phyloP scores from a whole-genome alignment of 2,329 filamentous ascomycete genomes.

The Sarocladium kiliense region DNA sequence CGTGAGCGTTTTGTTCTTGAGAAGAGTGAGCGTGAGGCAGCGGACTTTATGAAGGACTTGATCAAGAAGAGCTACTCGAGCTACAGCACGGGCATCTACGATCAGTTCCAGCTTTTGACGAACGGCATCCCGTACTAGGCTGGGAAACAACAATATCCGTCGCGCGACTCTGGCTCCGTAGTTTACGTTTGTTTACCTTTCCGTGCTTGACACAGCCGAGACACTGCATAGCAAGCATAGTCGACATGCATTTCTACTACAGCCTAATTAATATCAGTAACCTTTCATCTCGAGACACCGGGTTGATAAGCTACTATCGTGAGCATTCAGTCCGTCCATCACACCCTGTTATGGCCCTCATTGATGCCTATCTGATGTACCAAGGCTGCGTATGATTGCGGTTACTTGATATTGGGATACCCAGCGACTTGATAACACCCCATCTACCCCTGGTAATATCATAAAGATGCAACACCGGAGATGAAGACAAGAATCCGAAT shows the following conservation, averaged over 20 bases:
- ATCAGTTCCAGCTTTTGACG: conserved; percentile 95
- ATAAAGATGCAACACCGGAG: neutral
- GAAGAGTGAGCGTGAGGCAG: conserved; percentile 85
- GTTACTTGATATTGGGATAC: no score
- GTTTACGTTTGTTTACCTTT: neutral
- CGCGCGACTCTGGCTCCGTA: no score
- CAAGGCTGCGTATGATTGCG: no score
- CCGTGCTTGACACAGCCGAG: neutral
- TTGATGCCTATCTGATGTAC: no score
- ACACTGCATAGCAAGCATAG: neutral
- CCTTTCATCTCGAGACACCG: no score
- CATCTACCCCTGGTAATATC: neutral
- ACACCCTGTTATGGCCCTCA: no score
- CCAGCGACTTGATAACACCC: neutral
- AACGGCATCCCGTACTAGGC: conserved; percentile 88
- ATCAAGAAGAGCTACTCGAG: conserved; percentile 87
- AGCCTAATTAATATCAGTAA: neutral
- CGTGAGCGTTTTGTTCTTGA: conserved; percentile 89
- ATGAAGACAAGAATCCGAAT: neutral
- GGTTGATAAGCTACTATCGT: no score
- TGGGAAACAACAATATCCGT: neutral
- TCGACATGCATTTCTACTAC: neutral
- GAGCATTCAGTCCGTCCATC: no score
- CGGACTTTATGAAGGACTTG: conserved; percentile 86
- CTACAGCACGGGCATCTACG: conserved; percentile 90